Evolutionary conservation across 1,284 basidiomycete genomes (phyloP).

Genomic region (Ustilago shanxiensis): DNA sequence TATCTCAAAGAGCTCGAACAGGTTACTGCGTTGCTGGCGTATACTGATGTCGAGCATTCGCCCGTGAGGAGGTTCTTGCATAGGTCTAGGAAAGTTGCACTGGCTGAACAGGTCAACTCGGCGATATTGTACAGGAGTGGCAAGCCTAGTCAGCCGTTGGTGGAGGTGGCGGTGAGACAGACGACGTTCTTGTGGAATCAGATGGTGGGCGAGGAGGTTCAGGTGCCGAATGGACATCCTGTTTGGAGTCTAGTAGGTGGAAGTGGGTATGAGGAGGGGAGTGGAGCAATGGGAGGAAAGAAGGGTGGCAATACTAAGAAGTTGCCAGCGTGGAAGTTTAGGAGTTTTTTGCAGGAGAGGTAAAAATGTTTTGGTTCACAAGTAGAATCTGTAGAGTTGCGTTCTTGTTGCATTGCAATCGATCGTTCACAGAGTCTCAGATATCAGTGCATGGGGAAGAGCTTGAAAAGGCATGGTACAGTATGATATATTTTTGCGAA

Average conservation of each 20-base stretch:
- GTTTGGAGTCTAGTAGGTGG: conserved; percentile 31
- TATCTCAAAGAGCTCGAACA: conserved; percentile 80
- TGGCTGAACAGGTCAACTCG: conserved; percentile 86
- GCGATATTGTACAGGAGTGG: conserved; percentile 76
- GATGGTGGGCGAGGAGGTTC: conserved; percentile 46
- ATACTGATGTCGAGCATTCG: conserved; percentile 79
- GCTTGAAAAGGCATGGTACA: too few species aligned
- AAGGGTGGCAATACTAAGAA: conserved; percentile 31
- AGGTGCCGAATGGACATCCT: conserved; percentile 39
- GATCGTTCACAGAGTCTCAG: too few species aligned
- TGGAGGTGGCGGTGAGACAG: conserved; percentile 64
- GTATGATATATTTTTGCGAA: too few species aligned
- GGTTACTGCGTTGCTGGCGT: conserved; percentile 82
- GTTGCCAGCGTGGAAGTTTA: conserved; percentile 43
- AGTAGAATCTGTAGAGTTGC: not conserved
- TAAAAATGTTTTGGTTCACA: too few species aligned
- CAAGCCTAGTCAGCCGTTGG: conserved; percentile 59
- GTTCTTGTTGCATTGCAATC: not conserved
- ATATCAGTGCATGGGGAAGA: too few species aligned
- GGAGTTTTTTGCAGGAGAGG: conserved; percentile 42
- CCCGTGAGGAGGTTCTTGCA: conserved; percentile 79
- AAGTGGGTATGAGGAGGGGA: conserved; percentile 17
- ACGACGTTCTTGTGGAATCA: conserved; percentile 55
- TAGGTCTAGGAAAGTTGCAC: conserved; percentile 79
- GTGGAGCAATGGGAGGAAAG: conserved; percentile 15